phyloP scores from a whole-genome alignment of 345 rosid species.

The Arabidopsis suecica region DNA sequence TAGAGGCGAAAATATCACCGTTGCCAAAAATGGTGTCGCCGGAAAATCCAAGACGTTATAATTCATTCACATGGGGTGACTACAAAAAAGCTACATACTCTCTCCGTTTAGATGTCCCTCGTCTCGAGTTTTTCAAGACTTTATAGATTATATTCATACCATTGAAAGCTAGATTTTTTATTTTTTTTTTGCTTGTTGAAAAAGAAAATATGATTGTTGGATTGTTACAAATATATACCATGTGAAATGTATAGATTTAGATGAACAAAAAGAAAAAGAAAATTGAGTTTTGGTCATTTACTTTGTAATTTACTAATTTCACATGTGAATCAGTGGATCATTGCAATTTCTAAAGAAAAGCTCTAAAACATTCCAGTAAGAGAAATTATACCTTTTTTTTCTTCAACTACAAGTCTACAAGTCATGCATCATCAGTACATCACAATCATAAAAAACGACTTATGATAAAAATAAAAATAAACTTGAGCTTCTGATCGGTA shows the following conservation, averaged over 20 bases:
- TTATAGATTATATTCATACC: slow-evolving; percentile 5
- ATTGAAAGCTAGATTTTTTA: background rate
- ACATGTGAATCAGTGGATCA: background rate
- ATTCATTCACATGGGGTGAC: slow-evolving; percentile 83
- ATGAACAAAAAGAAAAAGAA: background rate
- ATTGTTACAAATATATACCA: slow-evolving; percentile 29
- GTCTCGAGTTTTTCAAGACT: slow-evolving; percentile 67
- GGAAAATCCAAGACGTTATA: slow-evolving; percentile 54
- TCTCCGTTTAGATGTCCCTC: slow-evolving; percentile 63
- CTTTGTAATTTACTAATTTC: too few species aligned
- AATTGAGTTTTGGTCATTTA: background rate
- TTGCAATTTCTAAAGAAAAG: background rate
- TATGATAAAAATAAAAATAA: slow-evolving; percentile 30
- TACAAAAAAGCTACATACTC: slow-evolving; percentile 79
- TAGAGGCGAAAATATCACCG: slow-evolving; percentile 59
- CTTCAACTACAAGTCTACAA: background rate
- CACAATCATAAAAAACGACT: slow-evolving; percentile 51
- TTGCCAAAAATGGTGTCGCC: slow-evolving; percentile 63
- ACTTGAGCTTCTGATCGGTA: slow-evolving; percentile 42
- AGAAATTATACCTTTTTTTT: background rate
- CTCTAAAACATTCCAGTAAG: background rate
- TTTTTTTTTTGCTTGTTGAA: background rate
- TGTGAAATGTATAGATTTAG: slow-evolving; percentile 18
- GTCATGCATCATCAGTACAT: slow-evolving; percentile 16
- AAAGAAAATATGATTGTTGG: background rate